Percentiles rank a stretch among this genome's conserved stretches.
Conservation (phyloP, 192 early-diverging fungal genomes). For the Kickxella alabastrina region DNA sequence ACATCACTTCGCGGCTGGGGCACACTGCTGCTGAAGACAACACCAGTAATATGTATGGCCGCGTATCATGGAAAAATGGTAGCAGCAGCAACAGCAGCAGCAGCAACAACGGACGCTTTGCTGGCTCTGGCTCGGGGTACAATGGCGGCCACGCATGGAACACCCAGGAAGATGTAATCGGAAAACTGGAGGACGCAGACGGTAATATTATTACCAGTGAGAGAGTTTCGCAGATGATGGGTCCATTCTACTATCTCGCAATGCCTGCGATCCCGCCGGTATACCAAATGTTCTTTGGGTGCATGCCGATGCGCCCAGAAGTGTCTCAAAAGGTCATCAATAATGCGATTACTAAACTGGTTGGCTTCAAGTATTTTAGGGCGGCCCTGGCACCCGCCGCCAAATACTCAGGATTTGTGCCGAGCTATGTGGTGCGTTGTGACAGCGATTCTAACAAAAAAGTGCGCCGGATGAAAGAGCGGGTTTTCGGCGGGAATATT, state of each 20-base stretch:
- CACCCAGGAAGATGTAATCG: too few relatives aligned
- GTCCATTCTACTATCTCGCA: constrained; percentile 26
- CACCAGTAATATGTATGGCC: neutral
- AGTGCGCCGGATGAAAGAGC: constrained; percentile 6
- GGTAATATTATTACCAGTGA: constrained; percentile 13
- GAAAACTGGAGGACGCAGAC: constrained; percentile 6
- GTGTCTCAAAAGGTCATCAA: constrained; percentile 3
- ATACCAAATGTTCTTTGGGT: constrained; percentile 22
- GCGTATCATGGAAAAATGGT: neutral
- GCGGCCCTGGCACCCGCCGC: neutral
- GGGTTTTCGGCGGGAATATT: constrained; percentile 5
- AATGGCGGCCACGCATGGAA: too few relatives aligned
- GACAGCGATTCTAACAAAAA: constrained; percentile 2
- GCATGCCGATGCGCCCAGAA: constrained; percentile 8
- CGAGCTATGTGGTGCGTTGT: constrained; percentile 9
- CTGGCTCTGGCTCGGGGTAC: too few relatives aligned
- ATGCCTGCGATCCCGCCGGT: constrained; percentile 3
- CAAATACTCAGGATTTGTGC: neutral
- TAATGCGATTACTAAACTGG: constrained; percentile 4
- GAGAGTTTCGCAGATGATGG: constrained; percentile 14
- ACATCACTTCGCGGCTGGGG: constrained; percentile 1
- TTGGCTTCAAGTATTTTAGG: constrained; percentile 13
- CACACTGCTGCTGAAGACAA: neutral
- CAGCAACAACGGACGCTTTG: too few relatives aligned
- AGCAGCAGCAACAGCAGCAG: too few relatives aligned